Evolutionary conservation across 495 filamentous ascomycete species (phyloP).

Genomic region (Xylaria intraflava): DNA sequence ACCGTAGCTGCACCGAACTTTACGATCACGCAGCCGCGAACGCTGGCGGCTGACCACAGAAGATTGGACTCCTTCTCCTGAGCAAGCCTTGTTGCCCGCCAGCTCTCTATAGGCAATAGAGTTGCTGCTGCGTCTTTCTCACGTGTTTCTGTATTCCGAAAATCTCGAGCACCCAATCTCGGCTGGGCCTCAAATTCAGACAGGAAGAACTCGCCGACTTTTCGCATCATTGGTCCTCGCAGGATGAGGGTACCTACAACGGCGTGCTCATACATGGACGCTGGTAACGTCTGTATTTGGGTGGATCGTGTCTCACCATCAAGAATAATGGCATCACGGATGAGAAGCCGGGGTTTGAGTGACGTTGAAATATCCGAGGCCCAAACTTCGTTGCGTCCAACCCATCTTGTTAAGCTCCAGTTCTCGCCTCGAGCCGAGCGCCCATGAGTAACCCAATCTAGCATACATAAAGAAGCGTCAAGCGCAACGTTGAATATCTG

Average conservation of each 20-base stretch:
- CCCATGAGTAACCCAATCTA: constrained; percentile 91
- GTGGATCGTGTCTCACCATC: constrained; percentile 42
- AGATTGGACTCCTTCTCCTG: constrained; percentile 54
- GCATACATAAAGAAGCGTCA: constrained; percentile 60
- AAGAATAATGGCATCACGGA: constrained; percentile 76
- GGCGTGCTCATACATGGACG: constrained; percentile 57
- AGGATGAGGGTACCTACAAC: constrained; percentile 81
- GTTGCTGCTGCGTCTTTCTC: constrained; percentile 36
- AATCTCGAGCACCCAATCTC: constrained; percentile 77
- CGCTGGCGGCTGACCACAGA: constrained; percentile 79
- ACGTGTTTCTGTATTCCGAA: constrained; percentile 42
- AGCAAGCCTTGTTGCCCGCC: constrained; percentile 37
- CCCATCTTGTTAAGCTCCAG: constrained; percentile 75
- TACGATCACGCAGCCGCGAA: constrained; percentile 78
- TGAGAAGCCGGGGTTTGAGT: constrained; percentile 53
- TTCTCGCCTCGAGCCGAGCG: constrained; percentile 81
- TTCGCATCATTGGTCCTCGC: constrained; percentile 61
- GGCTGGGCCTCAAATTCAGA: constrained; percentile 68
- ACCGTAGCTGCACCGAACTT: constrained; percentile 63
- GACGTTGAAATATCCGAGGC: constrained; percentile 14
- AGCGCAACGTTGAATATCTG: constrained; percentile 67
- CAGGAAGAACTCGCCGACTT: constrained; percentile 62
- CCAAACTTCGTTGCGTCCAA: constrained; percentile 84
- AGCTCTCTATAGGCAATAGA: constrained; percentile 33
- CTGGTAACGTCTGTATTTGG: constrained; percentile 33